A percentile compares a stretch with the other conserved stretches of the same genome.
Conservation (phyloP, 2,329 filamentous ascomycete genomes). For the Cryphonectria radicalis region DNA sequence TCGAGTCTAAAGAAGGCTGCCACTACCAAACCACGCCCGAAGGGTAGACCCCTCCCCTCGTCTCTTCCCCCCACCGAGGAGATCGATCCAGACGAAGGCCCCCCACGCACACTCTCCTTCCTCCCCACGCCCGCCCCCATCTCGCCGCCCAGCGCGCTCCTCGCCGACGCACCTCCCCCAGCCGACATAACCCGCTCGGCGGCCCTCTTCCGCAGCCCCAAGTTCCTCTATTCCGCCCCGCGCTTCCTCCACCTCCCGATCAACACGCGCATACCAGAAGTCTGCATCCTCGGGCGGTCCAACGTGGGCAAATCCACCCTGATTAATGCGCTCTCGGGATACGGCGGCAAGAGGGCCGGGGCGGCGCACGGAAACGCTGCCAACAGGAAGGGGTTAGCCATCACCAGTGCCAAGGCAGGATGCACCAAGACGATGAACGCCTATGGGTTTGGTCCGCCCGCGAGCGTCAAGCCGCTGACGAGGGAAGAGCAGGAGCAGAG, state of each 20-base stretch:
- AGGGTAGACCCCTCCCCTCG: not conserved
- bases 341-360: slow-evolving; percentile 35
- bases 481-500: slow-evolving; percentile 15
- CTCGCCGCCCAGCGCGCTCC: slow-evolving; percentile 33
- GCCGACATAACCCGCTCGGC: slow-evolving; percentile 33
- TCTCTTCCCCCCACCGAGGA: not conserved
- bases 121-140: slow-evolving; percentile 34
- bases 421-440: slow-evolving; percentile 60
- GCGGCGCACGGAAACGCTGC: slow-evolving; percentile 34
- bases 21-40: not conserved
- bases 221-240: slow-evolving; percentile 56
- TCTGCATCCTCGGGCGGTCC: slow-evolving; percentile 83
- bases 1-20: not conserved
- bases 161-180: slow-evolving; percentile 27
- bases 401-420: slow-evolving; percentile 55
- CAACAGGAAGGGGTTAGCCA: slow-evolving; percentile 54
- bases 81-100: slow-evolving; percentile 13
- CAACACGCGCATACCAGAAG: slow-evolving; percentile 60
- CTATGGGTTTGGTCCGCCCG: slow-evolving; percentile 56
- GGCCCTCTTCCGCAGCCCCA: slow-evolving; percentile 34
- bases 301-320: slow-evolving; percentile 91
- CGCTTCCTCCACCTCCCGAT: slow-evolving; percentile 52
- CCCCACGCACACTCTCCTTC: slow-evolving; percentile 35
- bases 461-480: slow-evolving; percentile 33
- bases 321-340: slow-evolving; percentile 76